Percentiles rank a stretch among this genome's conserved stretches.
These are phyloP conservation scores for Plasmodium falciparum DNA, from an alignment of 169 alveolate species.

Conservation along the genomic window DNA sequence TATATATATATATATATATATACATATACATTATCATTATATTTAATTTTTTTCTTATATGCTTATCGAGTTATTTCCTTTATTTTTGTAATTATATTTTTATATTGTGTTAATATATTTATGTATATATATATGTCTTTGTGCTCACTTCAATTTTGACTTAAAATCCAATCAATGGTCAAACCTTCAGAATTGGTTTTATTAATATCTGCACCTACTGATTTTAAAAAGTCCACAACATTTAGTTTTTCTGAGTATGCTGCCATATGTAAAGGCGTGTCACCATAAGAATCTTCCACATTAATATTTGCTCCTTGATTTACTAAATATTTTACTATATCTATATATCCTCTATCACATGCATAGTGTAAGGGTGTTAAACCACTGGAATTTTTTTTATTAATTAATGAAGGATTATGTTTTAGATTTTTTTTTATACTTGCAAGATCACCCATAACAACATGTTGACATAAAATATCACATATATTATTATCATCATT, in stretches of 20 bases:
- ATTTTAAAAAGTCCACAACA: constrained; percentile 21
- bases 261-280: constrained; percentile 44
- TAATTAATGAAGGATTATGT: constrained; percentile 27
- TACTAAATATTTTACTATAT: constrained; percentile 65
- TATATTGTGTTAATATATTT: neutral
- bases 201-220: constrained; percentile 47
- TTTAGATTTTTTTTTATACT: constrained; percentile 22
- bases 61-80: neutral
- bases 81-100: neutral
- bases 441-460: constrained; percentile 22
- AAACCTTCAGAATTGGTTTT: constrained; percentile 45
- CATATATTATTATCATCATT: constrained; percentile 1
- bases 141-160: constrained; percentile 1
- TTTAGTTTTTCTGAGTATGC: constrained; percentile 45
- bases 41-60: neutral
- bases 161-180: constrained; percentile 14
- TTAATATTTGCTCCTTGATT: constrained; percentile 72
- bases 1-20: neutral
- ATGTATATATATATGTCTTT: too few relatives aligned
- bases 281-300: constrained; percentile 72
- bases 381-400: constrained; percentile 77
- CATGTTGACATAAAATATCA: constrained; percentile 37
- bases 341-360: constrained; percentile 78
- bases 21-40: neutral
- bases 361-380: constrained; percentile 82